Evolutionary conservation across 2,329 filamentous ascomycete species (phyloP), one percentile per base, ranked within the genome.

Genomic region (Diaporthe amygdali): DNA sequence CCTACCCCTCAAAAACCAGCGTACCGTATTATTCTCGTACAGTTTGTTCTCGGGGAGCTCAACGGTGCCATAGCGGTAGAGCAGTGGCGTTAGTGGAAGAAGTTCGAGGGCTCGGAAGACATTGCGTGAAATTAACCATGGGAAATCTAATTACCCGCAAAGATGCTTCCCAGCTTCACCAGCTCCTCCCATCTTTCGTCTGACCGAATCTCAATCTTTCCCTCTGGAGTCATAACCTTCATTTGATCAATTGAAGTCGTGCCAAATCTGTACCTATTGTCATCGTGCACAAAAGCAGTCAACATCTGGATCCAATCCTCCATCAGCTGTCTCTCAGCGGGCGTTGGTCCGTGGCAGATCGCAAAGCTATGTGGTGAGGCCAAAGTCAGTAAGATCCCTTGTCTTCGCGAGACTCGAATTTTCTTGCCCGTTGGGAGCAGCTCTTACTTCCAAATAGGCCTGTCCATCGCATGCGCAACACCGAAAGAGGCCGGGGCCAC

Each of bases 391-490:
- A n/a, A n/a, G n/a, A n/a, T 44, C n/a, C n/a, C 32, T 20, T 22
- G 44, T 27, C 22, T 30, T 44, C 5, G 1, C 12, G 22, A 30
- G 61, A 27, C 20, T 46, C 12, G 6, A 4, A 14, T 5, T 54
- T 51, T 25, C 2, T 12, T 9, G n/a, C 20, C 1, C 9, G 37
- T 46, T 37, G 22, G 10, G 27, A 4, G 2, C 27, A 44, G 1
- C n/a, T 77, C 80, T 76, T 68, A 84, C 81, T 84, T 84, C 82
- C 82, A 84, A 34, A 84, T 78, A 0, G 82, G 81, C 55, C 79
- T 80, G 46, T 84, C 82, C 82, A 83, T 84, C 5, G 81, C 80
- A 72, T 84, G 82, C 0, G 77, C 76, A 0, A 81, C 79, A 0
- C 80, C 80, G 71, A 77, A 80, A 0, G 76, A 77, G 14, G 70